These are phyloP conservation scores for Diddensiella caesifluorescens DNA, from an alignment of 805 yeast genomes.

Conservation along the genomic window DNA sequence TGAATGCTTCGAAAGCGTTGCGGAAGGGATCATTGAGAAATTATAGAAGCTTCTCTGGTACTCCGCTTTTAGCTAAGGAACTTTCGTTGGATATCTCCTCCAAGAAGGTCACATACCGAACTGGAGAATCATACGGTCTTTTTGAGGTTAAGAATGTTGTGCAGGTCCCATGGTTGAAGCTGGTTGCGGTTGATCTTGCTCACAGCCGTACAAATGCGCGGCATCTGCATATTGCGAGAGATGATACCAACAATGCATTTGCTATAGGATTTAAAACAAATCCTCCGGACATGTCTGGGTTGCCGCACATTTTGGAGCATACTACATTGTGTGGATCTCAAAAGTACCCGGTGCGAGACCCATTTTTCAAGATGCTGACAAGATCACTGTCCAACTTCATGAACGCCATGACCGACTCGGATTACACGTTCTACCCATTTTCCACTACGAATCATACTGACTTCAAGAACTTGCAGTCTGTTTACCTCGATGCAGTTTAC, in stretches of 20 bases:
- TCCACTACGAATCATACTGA: constrained; percentile 87
- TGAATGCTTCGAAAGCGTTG: too few species aligned
- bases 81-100: too few species aligned
- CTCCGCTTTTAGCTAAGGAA: too few species aligned
- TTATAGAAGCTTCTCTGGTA: too few species aligned
- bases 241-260: constrained; percentile 82
- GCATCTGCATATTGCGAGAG: constrained; percentile 80
- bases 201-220: constrained; percentile 69
- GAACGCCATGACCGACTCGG: constrained; percentile 99
- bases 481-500: constrained; percentile 81
- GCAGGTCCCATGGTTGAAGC: constrained; percentile 74
- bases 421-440: constrained; percentile 92
- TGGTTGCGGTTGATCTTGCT: constrained; percentile 67
- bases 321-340: constrained; percentile 92
- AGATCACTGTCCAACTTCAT: constrained; percentile 91
- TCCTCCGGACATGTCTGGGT: constrained; percentile 92
- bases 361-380: constrained; percentile 95
- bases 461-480: constrained; percentile 75
- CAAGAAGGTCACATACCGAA: too few species aligned
- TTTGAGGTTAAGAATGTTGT: constrained; percentile 47
- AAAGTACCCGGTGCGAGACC: constrained; percentile 91
- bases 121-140: constrained; percentile 32
- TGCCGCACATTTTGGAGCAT: constrained; percentile 94
- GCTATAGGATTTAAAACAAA: constrained; percentile 87
- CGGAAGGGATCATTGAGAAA: too few species aligned